Conservation (phyloP, 176 grass and related monocot genomes). For the Aegilops longissima region DNA sequence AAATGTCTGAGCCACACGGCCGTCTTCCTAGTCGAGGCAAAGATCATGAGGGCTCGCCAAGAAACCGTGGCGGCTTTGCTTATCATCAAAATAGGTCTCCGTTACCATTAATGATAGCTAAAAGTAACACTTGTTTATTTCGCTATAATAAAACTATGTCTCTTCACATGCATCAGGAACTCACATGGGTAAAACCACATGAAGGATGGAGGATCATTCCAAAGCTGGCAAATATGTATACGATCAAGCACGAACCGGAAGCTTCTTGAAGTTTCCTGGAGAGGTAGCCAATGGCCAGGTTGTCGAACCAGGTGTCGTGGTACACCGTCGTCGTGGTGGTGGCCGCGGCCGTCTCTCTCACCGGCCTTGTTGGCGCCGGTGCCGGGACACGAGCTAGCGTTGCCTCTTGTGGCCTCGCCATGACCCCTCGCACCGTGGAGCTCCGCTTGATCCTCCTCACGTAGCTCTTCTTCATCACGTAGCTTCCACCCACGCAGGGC, state of each 20-base stretch:
- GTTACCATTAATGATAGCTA: neutral
- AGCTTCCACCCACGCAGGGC: neutral
- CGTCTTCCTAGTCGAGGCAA: conserved; percentile 1
- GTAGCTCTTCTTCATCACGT: neutral
- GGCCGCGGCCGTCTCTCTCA: neutral
- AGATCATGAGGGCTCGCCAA: neutral
- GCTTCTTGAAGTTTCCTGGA: conserved; percentile 66
- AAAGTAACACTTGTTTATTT: conserved; percentile 1
- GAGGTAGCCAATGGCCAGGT: conserved; percentile 72
- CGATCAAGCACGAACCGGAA: conserved; percentile 31
- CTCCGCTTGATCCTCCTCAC: neutral
- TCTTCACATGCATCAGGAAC: neutral
- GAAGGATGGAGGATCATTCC: neutral
- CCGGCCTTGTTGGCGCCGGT: neutral
- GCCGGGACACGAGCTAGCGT: neutral
- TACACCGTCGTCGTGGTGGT: conserved; percentile 31
- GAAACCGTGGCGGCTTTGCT: neutral
- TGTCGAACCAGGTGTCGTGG: conserved; percentile 85
- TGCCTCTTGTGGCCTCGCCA: conserved; percentile 38
- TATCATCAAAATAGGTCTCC: neutral
- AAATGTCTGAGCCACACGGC: neutral
- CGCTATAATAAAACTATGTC: neutral
- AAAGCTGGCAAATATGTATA: neutral
- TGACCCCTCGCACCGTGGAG: conserved; percentile 22
- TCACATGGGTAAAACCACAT: neutral